Conservation (phyloP, 2,329 filamentous ascomycete species). For the Nemania sp. region DNA sequence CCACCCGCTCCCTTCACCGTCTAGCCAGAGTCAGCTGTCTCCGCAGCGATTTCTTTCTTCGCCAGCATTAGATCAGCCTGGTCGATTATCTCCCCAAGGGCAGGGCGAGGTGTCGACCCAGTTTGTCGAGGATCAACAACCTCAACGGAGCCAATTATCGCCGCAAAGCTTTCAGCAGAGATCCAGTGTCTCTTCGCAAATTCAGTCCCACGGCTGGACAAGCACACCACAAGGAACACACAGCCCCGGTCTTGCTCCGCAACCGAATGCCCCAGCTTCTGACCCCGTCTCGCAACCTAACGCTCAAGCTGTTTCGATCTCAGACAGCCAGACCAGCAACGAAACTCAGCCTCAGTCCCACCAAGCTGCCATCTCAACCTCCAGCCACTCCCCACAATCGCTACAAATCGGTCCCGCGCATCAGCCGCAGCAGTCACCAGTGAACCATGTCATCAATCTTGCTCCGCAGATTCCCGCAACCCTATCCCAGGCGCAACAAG, state of each 20-base stretch:
- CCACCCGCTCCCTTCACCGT: slow-evolving; percentile 9
- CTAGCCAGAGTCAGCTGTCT: slow-evolving; percentile 12
- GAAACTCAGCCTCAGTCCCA: slow-evolving; percentile 15
- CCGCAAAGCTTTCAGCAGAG: slow-evolving; percentile 15
- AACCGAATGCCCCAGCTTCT: background rate
- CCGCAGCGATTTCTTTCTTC: slow-evolving; percentile 4
- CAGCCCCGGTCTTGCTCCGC: slow-evolving; percentile 16
- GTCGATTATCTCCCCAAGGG: slow-evolving; percentile 4
- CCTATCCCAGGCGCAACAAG: slow-evolving; percentile 2
- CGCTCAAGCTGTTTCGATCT: background rate
- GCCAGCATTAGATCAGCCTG: slow-evolving; percentile 7
- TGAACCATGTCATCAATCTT: background rate
- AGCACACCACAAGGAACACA: slow-evolving; percentile 26
- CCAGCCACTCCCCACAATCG: background rate
- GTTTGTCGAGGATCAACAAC: background rate
- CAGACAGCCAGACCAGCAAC: slow-evolving; percentile 4
- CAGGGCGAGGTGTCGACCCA: slow-evolving; percentile 8
- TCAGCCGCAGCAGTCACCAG: slow-evolving; percentile 11
- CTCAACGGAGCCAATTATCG: slow-evolving; percentile 3
- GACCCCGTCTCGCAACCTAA: slow-evolving; percentile 11
- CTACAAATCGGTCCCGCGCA: background rate
- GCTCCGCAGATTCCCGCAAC: slow-evolving; percentile 2
- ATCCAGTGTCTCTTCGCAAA: slow-evolving; percentile 10
- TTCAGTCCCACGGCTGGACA: slow-evolving; percentile 29
- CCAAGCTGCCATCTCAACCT: background rate